phyloP scores from a whole-genome alignment of 257 asterid genomes.

The Henckelia pumila region DNA sequence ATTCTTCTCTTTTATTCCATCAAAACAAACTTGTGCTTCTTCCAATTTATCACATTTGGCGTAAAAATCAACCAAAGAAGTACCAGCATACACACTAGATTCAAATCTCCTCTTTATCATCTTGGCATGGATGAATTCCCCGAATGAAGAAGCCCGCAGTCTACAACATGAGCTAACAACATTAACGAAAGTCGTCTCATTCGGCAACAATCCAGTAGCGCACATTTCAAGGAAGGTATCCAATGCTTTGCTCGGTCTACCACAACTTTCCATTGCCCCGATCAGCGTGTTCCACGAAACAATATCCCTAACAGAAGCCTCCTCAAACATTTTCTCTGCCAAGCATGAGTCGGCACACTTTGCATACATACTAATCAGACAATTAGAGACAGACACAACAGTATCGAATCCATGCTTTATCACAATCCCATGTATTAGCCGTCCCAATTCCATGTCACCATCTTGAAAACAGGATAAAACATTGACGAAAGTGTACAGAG shows the following conservation, averaged over 20 bases:
- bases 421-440: conserved; percentile 58
- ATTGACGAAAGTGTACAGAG: conserved; percentile 52
- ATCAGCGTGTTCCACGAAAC: conserved; percentile 69
- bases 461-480: conserved; percentile 46
- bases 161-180: conserved; percentile 51
- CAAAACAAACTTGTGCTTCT: conserved; percentile 61
- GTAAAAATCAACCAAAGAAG: conserved; percentile 67
- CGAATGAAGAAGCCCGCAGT: conserved; percentile 35
- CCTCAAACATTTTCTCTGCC: conserved; percentile 59
- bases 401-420: conserved; percentile 50
- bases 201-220: conserved; percentile 44
- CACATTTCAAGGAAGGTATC: conserved; percentile 43
- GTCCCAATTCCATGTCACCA: conserved; percentile 38
- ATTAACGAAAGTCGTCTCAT: conserved; percentile 44
- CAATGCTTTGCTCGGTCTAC: conserved; percentile 41
- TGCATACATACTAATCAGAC: conserved; percentile 57
- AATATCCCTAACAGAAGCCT: conserved; percentile 46
- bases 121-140: conserved; percentile 61
- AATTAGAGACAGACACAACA: conserved; percentile 46
- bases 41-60: conserved; percentile 48
- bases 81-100: conserved; percentile 47
- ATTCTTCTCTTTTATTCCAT: conserved; percentile 54
- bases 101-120: conserved; percentile 50
- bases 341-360: conserved; percentile 31
- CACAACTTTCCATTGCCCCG: conserved; percentile 43